These are phyloP conservation scores for Backusella macrospora DNA, from an alignment of 192 early-diverging fungal genomes.

Conservation along the genomic window DNA sequence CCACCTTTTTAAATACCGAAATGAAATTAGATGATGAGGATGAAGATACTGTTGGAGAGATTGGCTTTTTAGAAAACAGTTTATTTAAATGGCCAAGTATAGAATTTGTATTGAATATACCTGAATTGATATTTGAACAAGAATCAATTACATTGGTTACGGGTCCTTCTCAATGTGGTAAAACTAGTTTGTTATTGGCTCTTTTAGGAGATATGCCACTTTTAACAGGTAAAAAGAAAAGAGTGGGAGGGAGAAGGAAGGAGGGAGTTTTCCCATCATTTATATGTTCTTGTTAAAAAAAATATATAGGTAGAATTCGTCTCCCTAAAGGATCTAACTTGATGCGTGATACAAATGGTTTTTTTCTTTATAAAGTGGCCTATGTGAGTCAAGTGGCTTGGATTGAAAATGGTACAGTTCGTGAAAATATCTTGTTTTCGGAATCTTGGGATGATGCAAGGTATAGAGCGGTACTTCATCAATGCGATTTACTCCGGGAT, in stretches of 20 bases:
- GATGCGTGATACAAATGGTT: constrained; percentile 14
- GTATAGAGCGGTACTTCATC: constrained; percentile 68
- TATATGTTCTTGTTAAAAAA: background rate
- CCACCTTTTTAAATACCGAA: constrained; percentile 40
- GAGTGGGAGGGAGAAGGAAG: too few species aligned
- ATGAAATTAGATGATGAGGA: constrained; percentile 12
- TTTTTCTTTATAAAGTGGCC: constrained; percentile 37
- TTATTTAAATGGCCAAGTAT: constrained; percentile 25
- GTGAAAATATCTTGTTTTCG: constrained; percentile 78
- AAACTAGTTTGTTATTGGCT: constrained; percentile 54
- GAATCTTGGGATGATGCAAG: constrained; percentile 49
- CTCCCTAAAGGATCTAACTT: background rate
- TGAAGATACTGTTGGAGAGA: background rate
- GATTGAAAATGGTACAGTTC: constrained; percentile 63
- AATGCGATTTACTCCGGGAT: constrained; percentile 74
- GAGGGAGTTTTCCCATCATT: background rate
- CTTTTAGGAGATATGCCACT: constrained; percentile 57
- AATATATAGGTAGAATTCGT: background rate
- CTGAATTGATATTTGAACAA: constrained; percentile 54
- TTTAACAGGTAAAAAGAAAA: constrained; percentile 17
- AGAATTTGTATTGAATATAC: constrained; percentile 22
- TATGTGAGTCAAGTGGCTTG: constrained; percentile 60
- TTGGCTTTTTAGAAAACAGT: constrained; percentile 23
- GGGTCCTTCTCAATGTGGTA: constrained; percentile 69
- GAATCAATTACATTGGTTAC: constrained; percentile 59